Base-by-base conservation (phyloP, 805 yeast genomes). In the Candida pseudofarinosa region DNA sequence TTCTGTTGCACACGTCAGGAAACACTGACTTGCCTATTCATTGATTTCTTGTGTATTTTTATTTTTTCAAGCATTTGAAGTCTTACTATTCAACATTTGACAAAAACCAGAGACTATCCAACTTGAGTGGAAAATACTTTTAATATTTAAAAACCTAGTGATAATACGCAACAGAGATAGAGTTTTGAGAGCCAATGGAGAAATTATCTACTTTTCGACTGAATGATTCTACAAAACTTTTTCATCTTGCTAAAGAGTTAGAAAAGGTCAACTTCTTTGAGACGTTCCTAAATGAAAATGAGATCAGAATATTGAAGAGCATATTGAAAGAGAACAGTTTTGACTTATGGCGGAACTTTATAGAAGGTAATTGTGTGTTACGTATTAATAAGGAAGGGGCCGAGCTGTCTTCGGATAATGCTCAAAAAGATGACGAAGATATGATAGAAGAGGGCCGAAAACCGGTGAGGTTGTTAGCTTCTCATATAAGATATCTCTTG, bases 401-500 rank as follows among this genome's bases (percentile, higher is more conserved):
- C 23, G 38, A 33, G 17, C 31, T 23, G 35, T 26, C 26, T 7
- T 14, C 33, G n/a, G 33, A n/a, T 16, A 18, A 26, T 65, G 37
- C 55, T 70, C 48, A 78, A 65, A 46, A 62, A 69, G 43, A 67
- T 60, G 31, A 56, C 54, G 65, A 68, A 48, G 54, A 69, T 50
- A 44, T 67, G 39, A 44, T 74, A 63, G 58, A 76, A 66, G 83
- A 58, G 65, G 80, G 60, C 48, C 20, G 48, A 12, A 55, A 52
- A 16, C 60, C 69, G 19, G 46, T 65, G 17, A 56, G 56, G 33
- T 43, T 59, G 38, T 49, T 85, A 34, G 83, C 88, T 4, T 65
- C 84, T 38, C 84, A 79, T 47, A 62, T 84, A 17, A 67, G 91
- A 48, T 84, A 83, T 50, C 71, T 84, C 10, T 63, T 85, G 18